Percentiles rank a stretch among this genome's conserved stretches.
Evolutionary conservation across 2,329 filamentous ascomycete genomes (phyloP).

Genomic region (Chrysoporthe deuterocubensis): DNA sequence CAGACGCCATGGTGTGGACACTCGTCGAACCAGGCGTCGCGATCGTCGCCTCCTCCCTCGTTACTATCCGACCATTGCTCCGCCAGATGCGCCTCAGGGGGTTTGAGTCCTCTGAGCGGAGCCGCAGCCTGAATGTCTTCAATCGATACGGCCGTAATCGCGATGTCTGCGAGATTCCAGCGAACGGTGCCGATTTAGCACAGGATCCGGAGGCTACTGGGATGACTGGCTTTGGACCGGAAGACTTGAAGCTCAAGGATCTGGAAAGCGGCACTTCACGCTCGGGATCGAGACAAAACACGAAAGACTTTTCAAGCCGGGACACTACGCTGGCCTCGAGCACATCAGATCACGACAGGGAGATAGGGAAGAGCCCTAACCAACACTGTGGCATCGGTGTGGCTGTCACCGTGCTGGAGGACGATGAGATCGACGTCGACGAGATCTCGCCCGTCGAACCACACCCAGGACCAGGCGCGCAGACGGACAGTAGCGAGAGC

Average conservation of each 20-base stretch:
- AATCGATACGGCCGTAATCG: slow-evolving; percentile 38
- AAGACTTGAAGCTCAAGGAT: slow-evolving; percentile 44
- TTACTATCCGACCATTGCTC: slow-evolving; percentile 59
- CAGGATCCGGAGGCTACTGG: slow-evolving; percentile 23
- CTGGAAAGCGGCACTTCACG: slow-evolving; percentile 36
- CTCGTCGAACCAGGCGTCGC: slow-evolving; percentile 61
- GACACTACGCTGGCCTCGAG: slow-evolving; percentile 14
- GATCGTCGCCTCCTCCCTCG: slow-evolving; percentile 57
- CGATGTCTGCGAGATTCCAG: slow-evolving; percentile 23
- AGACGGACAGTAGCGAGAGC: slow-evolving; percentile 38
- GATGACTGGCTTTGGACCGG: slow-evolving; percentile 42
- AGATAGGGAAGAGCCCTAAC: not conserved
- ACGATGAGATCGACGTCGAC: slow-evolving; percentile 18
- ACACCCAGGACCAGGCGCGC: slow-evolving; percentile 19
- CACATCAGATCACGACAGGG: not conserved
- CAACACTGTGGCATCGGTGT: slow-evolving; percentile 8
- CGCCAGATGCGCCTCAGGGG: slow-evolving; percentile 52
- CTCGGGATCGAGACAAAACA: slow-evolving; percentile 3
- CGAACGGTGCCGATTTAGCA: not conserved
- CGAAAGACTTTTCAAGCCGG: slow-evolving; percentile 16
- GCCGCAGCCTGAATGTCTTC: slow-evolving; percentile 37
- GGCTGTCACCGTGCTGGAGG: slow-evolving; percentile 31
- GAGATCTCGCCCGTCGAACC: slow-evolving; percentile 24
- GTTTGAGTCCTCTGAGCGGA: slow-evolving; percentile 48
- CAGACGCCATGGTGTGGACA: slow-evolving; percentile 60